Conservation (phyloP, 257 asterid species). For the Nicotiana attenuata region DNA sequence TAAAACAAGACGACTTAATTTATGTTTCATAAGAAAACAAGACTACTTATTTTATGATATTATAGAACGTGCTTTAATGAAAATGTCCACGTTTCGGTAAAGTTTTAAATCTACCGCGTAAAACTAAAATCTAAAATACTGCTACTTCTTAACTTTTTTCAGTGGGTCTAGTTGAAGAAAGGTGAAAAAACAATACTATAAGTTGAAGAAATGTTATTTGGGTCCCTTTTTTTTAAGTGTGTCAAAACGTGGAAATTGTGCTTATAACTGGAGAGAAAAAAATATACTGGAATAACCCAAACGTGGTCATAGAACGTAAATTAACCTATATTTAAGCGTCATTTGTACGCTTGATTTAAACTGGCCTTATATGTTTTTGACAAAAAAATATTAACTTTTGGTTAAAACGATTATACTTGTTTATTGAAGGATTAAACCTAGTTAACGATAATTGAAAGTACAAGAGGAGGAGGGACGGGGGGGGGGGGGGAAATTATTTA, state of each 20-base stretch:
- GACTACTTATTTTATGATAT: not conserved
- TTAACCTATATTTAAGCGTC: no score
- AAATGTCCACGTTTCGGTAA: not conserved
- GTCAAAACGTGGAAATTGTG: not conserved
- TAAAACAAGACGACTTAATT: not conserved
- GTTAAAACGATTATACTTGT: no score
- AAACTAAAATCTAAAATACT: not conserved
- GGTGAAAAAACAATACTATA: not conserved
- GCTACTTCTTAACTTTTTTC: not conserved
- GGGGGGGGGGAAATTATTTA: no score
- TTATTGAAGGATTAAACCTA: no score
- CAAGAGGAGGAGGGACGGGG: no score
- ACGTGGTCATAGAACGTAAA: no score
- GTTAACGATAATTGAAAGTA: no score
- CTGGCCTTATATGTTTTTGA: no score
- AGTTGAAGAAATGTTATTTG: not conserved
- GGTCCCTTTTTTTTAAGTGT: not conserved
- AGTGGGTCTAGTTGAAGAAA: not conserved
- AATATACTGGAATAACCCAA: no score
- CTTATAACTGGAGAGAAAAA: no score
- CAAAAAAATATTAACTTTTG: no score
- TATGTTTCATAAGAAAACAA: not conserved
- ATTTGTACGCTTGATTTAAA: no score
- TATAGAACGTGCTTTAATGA: constrained; percentile 1
- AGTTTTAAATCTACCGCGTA: not conserved